These are phyloP conservation scores for Talaromyces thailandensis DNA, from an alignment of 495 filamentous ascomycete species.

Conservation along the genomic window DNA sequence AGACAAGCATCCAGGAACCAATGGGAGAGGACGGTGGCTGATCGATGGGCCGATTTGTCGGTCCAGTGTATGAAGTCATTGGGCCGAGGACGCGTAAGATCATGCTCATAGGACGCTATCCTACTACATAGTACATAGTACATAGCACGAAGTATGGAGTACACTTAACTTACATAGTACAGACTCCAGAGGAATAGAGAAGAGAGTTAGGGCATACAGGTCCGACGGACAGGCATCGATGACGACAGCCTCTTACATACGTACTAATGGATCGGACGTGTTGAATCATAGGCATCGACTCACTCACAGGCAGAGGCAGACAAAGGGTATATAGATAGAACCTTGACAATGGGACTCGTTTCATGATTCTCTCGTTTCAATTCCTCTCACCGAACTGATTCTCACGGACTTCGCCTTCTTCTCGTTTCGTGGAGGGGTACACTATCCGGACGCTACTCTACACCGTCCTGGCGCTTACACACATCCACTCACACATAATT, in stretches of 20 bases:
- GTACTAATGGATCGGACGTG: not conserved
- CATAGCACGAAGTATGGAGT: too few relatives aligned
- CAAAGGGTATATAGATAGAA: not conserved
- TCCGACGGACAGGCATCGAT: not conserved
- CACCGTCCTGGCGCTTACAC: conserved; percentile 1
- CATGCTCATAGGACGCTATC: not conserved
- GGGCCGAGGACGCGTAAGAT: not conserved
- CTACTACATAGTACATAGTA: too few relatives aligned
- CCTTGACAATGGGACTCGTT: not conserved
- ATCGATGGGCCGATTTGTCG: not conserved
- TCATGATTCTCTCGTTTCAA: not conserved
- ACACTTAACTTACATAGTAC: too few relatives aligned
- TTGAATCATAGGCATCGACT: not conserved
- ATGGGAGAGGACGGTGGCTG: not conserved
- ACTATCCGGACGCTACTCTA: not conserved
- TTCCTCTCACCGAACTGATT: not conserved
- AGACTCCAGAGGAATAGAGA: not conserved
- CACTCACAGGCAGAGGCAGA: not conserved
- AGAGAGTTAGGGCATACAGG: not conserved
- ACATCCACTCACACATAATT: not conserved
- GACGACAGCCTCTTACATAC: not conserved
- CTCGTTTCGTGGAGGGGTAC: not conserved
- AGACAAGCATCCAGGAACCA: not conserved
- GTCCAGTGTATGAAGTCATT: conserved; percentile 1
- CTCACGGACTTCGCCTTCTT: not conserved